Base-by-base conservation (phyloP, 805 yeast genomes). In the Suhomyces sp. region DNA sequence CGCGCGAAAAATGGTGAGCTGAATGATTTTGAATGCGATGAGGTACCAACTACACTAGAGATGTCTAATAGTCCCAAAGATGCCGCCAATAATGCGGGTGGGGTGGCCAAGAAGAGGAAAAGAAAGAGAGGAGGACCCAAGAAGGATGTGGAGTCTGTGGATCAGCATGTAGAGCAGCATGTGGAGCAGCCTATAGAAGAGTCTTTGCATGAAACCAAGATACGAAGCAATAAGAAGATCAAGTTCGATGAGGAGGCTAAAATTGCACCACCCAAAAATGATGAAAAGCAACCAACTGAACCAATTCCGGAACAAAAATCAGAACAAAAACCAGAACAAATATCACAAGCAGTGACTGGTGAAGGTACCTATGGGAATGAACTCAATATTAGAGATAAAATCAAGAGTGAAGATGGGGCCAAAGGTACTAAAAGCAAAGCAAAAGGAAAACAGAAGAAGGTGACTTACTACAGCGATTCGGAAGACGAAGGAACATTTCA, bases 81-180 rank as follows among this genome's bases (percentile, higher is more conserved):
- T 12, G 15, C 39, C 17, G 47, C 47, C 33, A 21, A 22, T 15
- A 21, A 4, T n/a, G 29, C 25, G 17, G 20, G 29, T 6, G 29
- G 29, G 8, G 44, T 9, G 13, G 27, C 48, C 43, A 62, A 58
- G 53, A 63, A 62, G 54, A 56, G 69, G 45, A 66, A 62, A 60
- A 66, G 73, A 59, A 67, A 63, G 60, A 37, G 41, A 37, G 41
- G 41, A 68, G 72, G 64, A 53, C 54, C 39, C 61, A 63, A 25
- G 35, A 44, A 17, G 21, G 21, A 12, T n/a, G 45, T 13, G 31
- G 45, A 15, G 20, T 21, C 35, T 31, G 17, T 31, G 9, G 17
- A 31, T n/a, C 17, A 27, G 39, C 19, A n/a, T 37, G 35, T 17
- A 21, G 41, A 17, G 8, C 40, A 35, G 27, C 27, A 25, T 29